Evolutionary conservation across 192 early-diverging fungal genomes (phyloP), one percentile per base, ranked within the genome.

Genomic region (Mortierella antarctica): DNA sequence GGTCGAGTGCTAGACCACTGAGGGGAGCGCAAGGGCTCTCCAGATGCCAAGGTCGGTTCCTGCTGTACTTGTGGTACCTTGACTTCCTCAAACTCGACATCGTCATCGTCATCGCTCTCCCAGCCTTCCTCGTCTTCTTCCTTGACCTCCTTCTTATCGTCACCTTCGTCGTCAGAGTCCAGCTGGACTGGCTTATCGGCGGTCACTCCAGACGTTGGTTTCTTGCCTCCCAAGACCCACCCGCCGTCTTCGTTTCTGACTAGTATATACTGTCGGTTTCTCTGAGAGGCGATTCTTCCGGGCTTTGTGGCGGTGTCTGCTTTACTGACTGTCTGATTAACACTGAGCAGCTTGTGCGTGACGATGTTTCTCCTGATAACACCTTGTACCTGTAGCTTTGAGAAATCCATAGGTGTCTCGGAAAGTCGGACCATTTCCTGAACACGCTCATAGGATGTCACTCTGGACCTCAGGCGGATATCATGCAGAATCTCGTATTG

Each of bases 401-500:
- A 96, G 82, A 99, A 99, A 67, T 99, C 96, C 53, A 93, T 70
- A 0, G 95, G 87, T 2, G 88, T 95, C 11, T 86, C 83, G 12
- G 94, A 88, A 4, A 86, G 85, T 45, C 86, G 67, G 4, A 93
- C 54, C 93, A 99, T 95, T 48, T 88, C 80, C 58, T 90, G 85
- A 7, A 96, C 84, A 6, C 93, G 88, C 15, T 88, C 84, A 69
- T 89, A 91, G 13, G 93, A 92, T 0, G 95, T 92, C 65, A 93
- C 90, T 2, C 98, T 88, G 7, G 93, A 94, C 49, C 89, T 89
- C 12, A 88, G 82, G 63, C 96, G 96, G 15, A 97, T 86, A 45
- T 95, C 95, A n/a, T 93, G 87, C 23, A 99, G 89, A 51, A 99
- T 88, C 75, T 99, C 96, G 81, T 98, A 95, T 83, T 99, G 98